Conservation (phyloP, 306 rosid genomes). For the Pyrus communis region DNA sequence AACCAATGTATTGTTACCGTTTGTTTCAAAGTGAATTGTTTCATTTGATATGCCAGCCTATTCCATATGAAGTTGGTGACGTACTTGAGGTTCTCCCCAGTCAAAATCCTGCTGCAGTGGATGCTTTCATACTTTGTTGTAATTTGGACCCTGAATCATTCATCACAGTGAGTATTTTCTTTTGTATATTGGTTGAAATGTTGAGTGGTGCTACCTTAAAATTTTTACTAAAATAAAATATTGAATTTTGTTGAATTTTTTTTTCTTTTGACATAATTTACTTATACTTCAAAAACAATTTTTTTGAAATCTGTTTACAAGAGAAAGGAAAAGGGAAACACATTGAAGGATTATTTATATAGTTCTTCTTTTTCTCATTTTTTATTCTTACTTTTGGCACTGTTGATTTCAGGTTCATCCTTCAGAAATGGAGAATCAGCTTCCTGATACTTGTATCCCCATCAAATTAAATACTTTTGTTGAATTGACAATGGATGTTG, state of each 20-base stretch:
- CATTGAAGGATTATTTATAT: not conserved
- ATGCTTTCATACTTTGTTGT: constrained; percentile 64
- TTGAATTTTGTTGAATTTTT: not conserved
- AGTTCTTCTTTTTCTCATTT: not conserved
- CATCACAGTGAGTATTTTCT: constrained; percentile 56
- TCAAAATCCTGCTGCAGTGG: constrained; percentile 63
- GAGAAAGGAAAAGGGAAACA: not conserved
- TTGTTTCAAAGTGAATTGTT: not conserved
- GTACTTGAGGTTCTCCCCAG: constrained; percentile 73
- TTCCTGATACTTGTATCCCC: constrained; percentile 29
- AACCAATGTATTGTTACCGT: not conserved
- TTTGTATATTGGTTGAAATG: not conserved
- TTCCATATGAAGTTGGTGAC: constrained; percentile 69
- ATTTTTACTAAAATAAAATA: not conserved
- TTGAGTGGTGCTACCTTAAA: not conserved
- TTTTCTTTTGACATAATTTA: not conserved
- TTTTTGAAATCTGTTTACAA: not conserved
- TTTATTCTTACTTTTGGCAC: not conserved
- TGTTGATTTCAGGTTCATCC: constrained; percentile 39
- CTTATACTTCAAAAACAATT: not conserved
- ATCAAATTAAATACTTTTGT: constrained; percentile 4
- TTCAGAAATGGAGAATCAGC: constrained; percentile 29
- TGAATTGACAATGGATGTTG: no score
- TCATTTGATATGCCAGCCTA: constrained; percentile 32
- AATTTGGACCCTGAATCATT: constrained; percentile 72